phyloP scores from a whole-genome alignment of 2,329 filamentous ascomycete species.

The Aureobasidium subglaciale region DNA sequence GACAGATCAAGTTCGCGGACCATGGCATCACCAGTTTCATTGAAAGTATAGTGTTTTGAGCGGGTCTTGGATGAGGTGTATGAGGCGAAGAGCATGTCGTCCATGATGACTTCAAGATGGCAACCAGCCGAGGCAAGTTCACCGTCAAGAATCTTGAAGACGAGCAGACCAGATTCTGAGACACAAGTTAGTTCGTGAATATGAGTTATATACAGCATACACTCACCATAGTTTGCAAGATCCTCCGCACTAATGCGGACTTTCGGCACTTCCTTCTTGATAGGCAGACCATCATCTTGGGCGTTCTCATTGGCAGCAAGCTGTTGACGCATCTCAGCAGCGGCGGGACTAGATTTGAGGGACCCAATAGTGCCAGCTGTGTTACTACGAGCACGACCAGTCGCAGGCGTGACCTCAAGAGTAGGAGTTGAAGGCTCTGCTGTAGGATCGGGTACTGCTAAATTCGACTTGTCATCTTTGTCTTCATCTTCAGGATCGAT shows the following conservation, averaged over 20 bases:
- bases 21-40: constrained; percentile 83
- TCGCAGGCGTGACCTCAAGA: constrained; percentile 15
- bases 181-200: constrained; percentile 29
- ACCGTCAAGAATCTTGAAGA: constrained; percentile 90
- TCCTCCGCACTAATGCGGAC: constrained; percentile 72
- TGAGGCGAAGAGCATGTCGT: constrained; percentile 88
- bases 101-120: constrained; percentile 81
- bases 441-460: constrained; percentile 15
- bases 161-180: constrained; percentile 80
- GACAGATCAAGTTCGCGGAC: constrained; percentile 97
- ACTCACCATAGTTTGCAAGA: constrained; percentile 65
- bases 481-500: constrained; percentile 82
- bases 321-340: constrained; percentile 37
- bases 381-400: constrained; percentile 19
- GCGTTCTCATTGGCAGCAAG: constrained; percentile 42
- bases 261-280: constrained; percentile 60
- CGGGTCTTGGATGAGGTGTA: constrained; percentile 75
- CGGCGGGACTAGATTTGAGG: constrained; percentile 26
- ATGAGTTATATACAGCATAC: neutral
- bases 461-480: constrained; percentile 32
- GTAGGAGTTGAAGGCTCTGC: constrained; percentile 19
- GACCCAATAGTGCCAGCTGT: constrained; percentile 37
- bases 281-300: constrained; percentile 36
- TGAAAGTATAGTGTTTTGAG: constrained; percentile 63
- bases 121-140: constrained; percentile 70